Percentiles rank a stretch among this genome's conserved stretches.
phyloP scores from a whole-genome alignment of 495 filamentous ascomycete species.

The Hyaloscypha hepaticicola region DNA sequence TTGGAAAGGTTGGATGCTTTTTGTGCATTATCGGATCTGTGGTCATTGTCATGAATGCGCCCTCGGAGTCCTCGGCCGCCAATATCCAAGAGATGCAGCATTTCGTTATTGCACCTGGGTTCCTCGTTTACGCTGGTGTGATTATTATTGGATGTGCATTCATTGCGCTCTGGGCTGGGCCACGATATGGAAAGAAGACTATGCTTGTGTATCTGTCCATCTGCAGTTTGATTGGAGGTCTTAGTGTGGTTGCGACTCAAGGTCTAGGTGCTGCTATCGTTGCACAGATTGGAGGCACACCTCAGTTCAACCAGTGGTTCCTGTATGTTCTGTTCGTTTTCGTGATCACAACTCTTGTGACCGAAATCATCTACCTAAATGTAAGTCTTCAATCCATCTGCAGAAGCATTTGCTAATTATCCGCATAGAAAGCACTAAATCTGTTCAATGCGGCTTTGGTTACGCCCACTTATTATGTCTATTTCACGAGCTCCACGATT shows the following conservation, averaged over 20 bases:
- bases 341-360: conserved; percentile 80
- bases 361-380: conserved; percentile 94
- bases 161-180: conserved; percentile 79
- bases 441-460: conserved; percentile 96
- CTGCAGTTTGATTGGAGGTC: conserved; percentile 89
- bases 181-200: conserved; percentile 90
- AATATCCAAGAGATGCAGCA: conserved; percentile 92
- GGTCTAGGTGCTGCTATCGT: conserved; percentile 90
- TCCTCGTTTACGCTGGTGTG: conserved; percentile 81
- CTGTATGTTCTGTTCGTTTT: conserved; percentile 89
- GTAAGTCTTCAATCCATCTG: conserved; percentile 52
- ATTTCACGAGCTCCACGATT: conserved; percentile 94
- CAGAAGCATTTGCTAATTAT: conserved; percentile 32
- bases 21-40: conserved; percentile 91
- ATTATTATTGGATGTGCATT: conserved; percentile 71
- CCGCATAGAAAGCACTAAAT: conserved; percentile 90
- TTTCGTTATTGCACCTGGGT: conserved; percentile 85
- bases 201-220: conserved; percentile 98
- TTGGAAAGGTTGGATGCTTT: conserved; percentile 95
- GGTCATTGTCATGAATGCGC: conserved; percentile 92
- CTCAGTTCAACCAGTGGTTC: conserved; percentile 98
- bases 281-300: conserved; percentile 70
- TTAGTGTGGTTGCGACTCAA: conserved; percentile 94
- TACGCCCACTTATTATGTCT: conserved; percentile 97
- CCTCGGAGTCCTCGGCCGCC: conserved; percentile 75